Evolutionary conservation across 768 basidiomycete species (phyloP).

Genomic region (Termitomyces titanicus): DNA sequence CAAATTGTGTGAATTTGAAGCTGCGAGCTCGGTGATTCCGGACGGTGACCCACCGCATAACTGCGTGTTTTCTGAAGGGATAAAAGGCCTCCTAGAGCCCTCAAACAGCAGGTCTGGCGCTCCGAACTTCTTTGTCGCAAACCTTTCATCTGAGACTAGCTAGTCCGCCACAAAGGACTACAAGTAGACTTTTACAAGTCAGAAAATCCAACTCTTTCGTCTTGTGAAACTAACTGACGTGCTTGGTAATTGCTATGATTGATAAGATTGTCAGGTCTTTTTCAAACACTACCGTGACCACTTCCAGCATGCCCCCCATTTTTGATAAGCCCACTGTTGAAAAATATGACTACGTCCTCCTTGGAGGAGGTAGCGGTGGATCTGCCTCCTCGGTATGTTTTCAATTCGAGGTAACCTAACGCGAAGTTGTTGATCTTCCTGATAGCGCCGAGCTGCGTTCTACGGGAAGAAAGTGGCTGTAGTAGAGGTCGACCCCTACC

Average conservation of each 20-base stretch:
- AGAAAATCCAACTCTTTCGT: not conserved
- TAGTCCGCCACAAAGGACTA: constrained; percentile 12
- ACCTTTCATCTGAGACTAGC: constrained; percentile 6
- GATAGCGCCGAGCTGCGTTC: constrained; percentile 81
- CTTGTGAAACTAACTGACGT: constrained; percentile 12
- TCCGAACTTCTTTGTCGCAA: constrained; percentile 16
- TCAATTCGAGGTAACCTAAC: not conserved
- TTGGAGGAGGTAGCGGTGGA: constrained; percentile 94
- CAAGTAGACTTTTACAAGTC: constrained; percentile 16
- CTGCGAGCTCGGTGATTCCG: no score
- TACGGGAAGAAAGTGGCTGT: constrained; percentile 94
- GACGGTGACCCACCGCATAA: constrained; percentile 8
- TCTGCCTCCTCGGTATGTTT: constrained; percentile 75
- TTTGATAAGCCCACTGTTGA: constrained; percentile 55
- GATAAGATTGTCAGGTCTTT: constrained; percentile 47
- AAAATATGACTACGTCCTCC: constrained; percentile 81
- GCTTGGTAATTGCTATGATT: constrained; percentile 14
- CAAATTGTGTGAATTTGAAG: no score
- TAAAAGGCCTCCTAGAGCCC: constrained; percentile 21
- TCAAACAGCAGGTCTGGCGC: constrained; percentile 23
- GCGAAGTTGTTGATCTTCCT: not conserved
- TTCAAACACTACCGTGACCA: constrained; percentile 27
- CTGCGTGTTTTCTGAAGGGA: constrained; percentile 10
- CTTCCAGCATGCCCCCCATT: constrained; percentile 67
- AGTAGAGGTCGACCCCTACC: constrained; percentile 67